Evolutionary conservation across 2,329 filamentous ascomycete genomes (phyloP).

Genomic region (Bipolaris victoriae): DNA sequence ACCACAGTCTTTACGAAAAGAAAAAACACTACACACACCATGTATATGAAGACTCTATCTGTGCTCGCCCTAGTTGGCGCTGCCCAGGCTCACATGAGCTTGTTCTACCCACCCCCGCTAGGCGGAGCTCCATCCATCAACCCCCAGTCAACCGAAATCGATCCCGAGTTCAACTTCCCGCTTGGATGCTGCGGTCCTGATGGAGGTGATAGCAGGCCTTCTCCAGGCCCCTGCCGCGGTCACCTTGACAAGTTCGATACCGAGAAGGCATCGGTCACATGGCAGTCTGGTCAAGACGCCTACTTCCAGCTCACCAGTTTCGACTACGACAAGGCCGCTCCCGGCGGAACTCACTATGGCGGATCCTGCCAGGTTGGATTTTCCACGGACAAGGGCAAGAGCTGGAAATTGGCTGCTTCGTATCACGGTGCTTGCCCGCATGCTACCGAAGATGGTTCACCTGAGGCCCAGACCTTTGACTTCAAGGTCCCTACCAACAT

Average conservation of each 20-base stretch:
- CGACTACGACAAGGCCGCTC: constrained; percentile 38
- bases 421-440: constrained; percentile 58
- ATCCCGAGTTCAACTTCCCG: constrained; percentile 50
- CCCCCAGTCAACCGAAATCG: constrained; percentile 28
- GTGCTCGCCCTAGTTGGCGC: constrained; percentile 38
- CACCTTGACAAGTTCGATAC: constrained; percentile 54
- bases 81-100: constrained; percentile 51
- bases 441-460: constrained; percentile 46
- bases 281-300: constrained; percentile 51
- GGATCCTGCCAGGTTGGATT: constrained; percentile 57
- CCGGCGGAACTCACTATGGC: constrained; percentile 53
- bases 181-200: constrained; percentile 54
- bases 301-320: constrained; percentile 48
- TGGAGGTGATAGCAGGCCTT: constrained; percentile 42
- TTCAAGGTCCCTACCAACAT: constrained; percentile 55
- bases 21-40: constrained; percentile 17
- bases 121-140: constrained; percentile 55
- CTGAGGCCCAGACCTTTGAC: constrained; percentile 52
- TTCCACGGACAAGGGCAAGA: constrained; percentile 52
- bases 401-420: constrained; percentile 53
- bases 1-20: constrained; percentile 17
- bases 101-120: constrained; percentile 53
- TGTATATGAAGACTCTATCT: constrained; percentile 37
- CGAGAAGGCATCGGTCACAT: constrained; percentile 52
- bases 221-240: constrained; percentile 51